phyloP scores from a whole-genome alignment of 495 filamentous ascomycete genomes.

The Penicillium angulare region DNA sequence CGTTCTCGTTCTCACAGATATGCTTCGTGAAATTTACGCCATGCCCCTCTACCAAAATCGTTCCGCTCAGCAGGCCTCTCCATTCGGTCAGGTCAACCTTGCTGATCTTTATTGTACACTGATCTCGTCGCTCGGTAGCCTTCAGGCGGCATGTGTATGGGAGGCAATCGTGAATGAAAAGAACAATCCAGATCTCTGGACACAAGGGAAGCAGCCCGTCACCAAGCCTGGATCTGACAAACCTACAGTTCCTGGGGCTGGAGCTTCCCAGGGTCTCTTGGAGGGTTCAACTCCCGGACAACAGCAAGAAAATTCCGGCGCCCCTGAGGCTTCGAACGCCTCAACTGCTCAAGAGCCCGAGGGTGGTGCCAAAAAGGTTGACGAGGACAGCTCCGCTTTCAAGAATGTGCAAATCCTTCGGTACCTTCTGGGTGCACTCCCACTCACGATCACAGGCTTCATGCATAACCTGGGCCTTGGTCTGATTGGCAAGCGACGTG shows the following conservation, averaged over 20 bases:
- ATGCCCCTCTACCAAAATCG: constrained; percentile 60
- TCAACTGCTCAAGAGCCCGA: constrained; percentile 34
- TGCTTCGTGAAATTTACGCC: constrained; percentile 71
- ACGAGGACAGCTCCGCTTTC: constrained; percentile 57
- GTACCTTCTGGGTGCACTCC: constrained; percentile 71
- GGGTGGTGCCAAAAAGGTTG: constrained; percentile 35
- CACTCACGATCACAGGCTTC: constrained; percentile 69
- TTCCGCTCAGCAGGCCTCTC: constrained; percentile 48
- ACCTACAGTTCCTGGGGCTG: constrained; percentile 36
- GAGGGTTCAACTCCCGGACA: constrained; percentile 12
- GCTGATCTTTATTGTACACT: constrained; percentile 73
- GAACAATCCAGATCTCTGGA: constrained; percentile 63
- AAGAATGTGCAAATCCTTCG: constrained; percentile 76
- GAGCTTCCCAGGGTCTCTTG: constrained; percentile 12
- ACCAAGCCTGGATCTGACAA: constrained; percentile 45
- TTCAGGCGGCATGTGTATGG: constrained; percentile 75
- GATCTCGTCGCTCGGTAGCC: constrained; percentile 66
- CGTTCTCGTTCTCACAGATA: constrained; percentile 68
- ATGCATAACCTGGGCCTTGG: constrained; percentile 79
- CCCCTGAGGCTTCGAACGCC: constrained; percentile 20
- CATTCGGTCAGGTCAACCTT: constrained; percentile 71
- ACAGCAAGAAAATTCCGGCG: constrained; percentile 18
- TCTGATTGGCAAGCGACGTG: constrained; percentile 67
- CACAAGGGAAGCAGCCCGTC: constrained; percentile 58
- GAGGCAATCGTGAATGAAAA: constrained; percentile 77